These are phyloP conservation scores for Fragilariopsis cylindrus DNA, from an alignment of 108 stramenopile species.

Conservation along the genomic window DNA sequence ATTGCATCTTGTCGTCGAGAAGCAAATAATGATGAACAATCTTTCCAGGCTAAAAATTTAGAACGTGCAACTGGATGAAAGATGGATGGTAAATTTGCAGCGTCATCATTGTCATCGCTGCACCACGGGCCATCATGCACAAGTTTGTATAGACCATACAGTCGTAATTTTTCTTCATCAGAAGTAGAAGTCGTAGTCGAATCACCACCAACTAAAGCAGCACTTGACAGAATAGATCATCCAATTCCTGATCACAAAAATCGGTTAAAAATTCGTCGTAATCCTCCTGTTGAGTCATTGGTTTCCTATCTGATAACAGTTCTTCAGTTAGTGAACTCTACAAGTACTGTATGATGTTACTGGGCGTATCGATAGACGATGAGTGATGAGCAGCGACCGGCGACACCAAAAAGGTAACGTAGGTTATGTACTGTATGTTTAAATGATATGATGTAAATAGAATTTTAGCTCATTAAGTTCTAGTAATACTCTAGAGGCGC, in stretches of 20 bases:
- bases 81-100: slow-evolving; percentile 31
- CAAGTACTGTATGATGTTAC: too few species aligned
- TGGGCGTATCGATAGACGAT: too few species aligned
- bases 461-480: too few species aligned
- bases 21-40: slow-evolving; percentile 18
- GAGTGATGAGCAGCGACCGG: too few species aligned
- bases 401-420: too few species aligned
- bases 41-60: slow-evolving; percentile 54
- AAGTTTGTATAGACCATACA: slow-evolving; percentile 68
- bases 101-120: slow-evolving; percentile 3
- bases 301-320: too few species aligned
- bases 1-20: slow-evolving; percentile 29
- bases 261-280: background rate
- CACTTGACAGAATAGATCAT: background rate
- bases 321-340: too few species aligned
- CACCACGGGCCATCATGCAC: slow-evolving; percentile 17
- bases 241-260: background rate
- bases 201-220: background rate
- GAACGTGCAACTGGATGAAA: slow-evolving; percentile 40
- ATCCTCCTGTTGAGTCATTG: background rate
- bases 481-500: too few species aligned
- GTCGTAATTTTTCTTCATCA: slow-evolving; percentile 45
- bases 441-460: too few species aligned
- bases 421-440: too few species aligned
- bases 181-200: slow-evolving; percentile 14